phyloP scores from a whole-genome alignment of 768 basidiomycete species.

The Russula brevipes region DNA sequence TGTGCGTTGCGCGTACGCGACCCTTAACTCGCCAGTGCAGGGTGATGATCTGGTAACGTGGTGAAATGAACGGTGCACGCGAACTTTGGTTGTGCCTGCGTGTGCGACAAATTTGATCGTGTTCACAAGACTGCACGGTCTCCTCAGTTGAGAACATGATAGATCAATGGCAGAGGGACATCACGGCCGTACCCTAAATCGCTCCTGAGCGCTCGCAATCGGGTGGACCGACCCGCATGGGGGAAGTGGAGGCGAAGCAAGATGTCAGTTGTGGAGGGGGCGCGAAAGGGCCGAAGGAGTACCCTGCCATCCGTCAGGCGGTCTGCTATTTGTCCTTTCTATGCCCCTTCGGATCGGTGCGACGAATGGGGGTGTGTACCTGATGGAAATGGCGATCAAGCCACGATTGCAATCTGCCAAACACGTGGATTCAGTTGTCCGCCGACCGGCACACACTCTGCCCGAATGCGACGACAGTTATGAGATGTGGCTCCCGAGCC shows the following conservation, averaged over 20 bases:
- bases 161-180: background rate
- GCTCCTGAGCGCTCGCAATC: background rate
- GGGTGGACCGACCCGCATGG: background rate
- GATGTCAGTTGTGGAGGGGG: background rate
- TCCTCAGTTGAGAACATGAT: background rate
- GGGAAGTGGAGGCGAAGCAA: background rate
- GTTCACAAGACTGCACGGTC: background rate
- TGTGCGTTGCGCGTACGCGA: background rate
- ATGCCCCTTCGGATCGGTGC: background rate
- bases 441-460: too few species aligned
- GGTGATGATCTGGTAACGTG: background rate
- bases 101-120: background rate
- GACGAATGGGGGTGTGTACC: background rate
- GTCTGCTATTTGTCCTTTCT: background rate
- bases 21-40: background rate
- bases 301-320: background rate
- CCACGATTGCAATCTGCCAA: background rate
- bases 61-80: too few species aligned
- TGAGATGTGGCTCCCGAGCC: too few species aligned
- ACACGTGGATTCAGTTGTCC: background rate
- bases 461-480: too few species aligned
- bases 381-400: constrained; percentile 2
- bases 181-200: background rate
- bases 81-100: background rate
- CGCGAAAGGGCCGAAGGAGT: background rate